A percentile compares a stretch with the other conserved stretches of the same genome.
phyloP scores from a whole-genome alignment of 768 basidiomycete genomes.

The Leccinum arenicola region DNA sequence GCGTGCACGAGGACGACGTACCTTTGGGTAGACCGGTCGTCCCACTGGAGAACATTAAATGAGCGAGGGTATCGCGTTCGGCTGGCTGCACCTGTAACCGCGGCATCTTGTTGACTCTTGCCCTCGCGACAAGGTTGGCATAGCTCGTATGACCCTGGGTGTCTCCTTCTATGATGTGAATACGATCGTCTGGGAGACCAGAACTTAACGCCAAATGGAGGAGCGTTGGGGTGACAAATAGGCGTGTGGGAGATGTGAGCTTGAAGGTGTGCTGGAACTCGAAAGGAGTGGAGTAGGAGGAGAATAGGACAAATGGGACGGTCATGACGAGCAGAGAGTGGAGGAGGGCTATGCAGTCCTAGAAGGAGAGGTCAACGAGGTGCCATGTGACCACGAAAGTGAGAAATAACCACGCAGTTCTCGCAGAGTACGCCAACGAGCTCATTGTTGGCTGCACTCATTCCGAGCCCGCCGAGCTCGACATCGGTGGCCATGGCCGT shows the following conservation, averaged over 20 bases:
- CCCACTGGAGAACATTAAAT: conserved; percentile 75
- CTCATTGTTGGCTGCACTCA: conserved; percentile 46
- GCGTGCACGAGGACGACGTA: conserved; percentile 17
- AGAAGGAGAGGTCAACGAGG: background rate
- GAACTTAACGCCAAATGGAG: conserved; percentile 40
- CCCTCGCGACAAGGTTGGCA: conserved; percentile 41
- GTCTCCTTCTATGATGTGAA: conserved; percentile 49
- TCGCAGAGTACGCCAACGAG: conserved; percentile 70
- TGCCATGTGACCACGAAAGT: background rate
- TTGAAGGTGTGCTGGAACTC: conserved; percentile 53
- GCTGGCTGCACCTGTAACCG: conserved; percentile 44
- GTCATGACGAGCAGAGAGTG: conserved; percentile 48
- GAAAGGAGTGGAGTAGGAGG: conserved; percentile 52
- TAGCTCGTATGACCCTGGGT: conserved; percentile 42
- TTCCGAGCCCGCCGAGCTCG: conserved; percentile 53
- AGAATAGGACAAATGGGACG: conserved; percentile 52
- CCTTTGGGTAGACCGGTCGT: conserved; percentile 79
- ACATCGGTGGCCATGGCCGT: conserved; percentile 52
- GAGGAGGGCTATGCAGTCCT: conserved; percentile 57
- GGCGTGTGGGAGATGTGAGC: conserved; percentile 44
- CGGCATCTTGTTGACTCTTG: conserved; percentile 37
- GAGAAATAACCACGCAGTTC: conserved; percentile 54
- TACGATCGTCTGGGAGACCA: conserved; percentile 37
- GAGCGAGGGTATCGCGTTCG: conserved; percentile 54
- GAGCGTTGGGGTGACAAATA: conserved; percentile 53